Evolutionary conservation across 1,139 yeast genomes (phyloP), one percentile per base, ranked within the genome.

Genomic region (Candida glucosophila): DNA sequence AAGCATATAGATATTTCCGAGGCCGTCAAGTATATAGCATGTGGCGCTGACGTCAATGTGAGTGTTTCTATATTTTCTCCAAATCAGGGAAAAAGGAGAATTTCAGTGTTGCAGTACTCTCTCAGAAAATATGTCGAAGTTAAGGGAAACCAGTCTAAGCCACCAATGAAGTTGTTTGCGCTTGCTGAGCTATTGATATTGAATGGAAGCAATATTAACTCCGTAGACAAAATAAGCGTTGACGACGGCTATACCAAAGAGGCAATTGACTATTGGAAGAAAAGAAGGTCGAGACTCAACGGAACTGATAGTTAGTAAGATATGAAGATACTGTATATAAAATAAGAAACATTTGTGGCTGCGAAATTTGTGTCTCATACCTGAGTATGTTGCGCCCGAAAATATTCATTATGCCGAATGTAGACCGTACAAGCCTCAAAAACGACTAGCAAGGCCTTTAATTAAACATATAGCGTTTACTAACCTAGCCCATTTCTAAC

Each of bases 151-250:
- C 13, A 14, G 6, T 5, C 28, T 4, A n/a, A n/a, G n/a, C 10
- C 22, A 9, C 12, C 14, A 4, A n/a, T 14, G 6, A 32, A 33
- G 20, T 66, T 29, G 15, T 86, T 78, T 50, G 77, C 79, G n/a
- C 55, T 81, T 13, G 74, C 94, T 0, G 95, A 86, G 43, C 57
- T 83, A 19, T 55, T 88, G 9, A 41, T 78, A 3, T 61, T 80
- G 34, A 81, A 82, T 47, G 92, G 93, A 9, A 65, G 61, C 38
- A 55, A 39, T 27, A 46, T 59, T 13, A 67, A 65, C 15, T 43
- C 42, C 2, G 34, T 44, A 8, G 39, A 31, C 16, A 35, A 34
- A 12, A 34, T 49, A n/a, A 35, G 44, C 9, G 35, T 44, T 14
- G 55, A 52, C 6, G 34, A 62, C 12, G 60, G 56, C 1, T 40